Evolutionary conservation across 2,329 filamentous ascomycete species (phyloP), one percentile per base, ranked within the genome.

Genomic region (Phialocephala sp.): DNA sequence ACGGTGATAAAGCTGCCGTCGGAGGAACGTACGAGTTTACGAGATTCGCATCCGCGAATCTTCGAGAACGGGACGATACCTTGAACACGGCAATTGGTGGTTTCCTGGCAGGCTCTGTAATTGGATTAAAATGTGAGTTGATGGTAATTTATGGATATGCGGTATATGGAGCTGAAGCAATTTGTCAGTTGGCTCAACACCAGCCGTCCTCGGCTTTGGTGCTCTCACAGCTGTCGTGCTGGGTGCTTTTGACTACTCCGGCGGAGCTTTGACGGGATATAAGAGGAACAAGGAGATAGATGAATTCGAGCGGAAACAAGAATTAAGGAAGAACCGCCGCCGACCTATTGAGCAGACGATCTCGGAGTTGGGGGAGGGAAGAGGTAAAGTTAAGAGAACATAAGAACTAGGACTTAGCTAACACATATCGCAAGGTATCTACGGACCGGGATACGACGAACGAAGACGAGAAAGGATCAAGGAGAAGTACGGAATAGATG

Each of bases 401-500:
- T 22, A 41, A 2, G 15, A 27, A 6, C 35, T 64, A 15, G 6
- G 32, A 39, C 41, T 59, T 62, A 36, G 32, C 66, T 67, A 69
- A 68, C 55, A n/a, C 56, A 50, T 35, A 32, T 41, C 37, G 27
- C 36, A 70, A 91, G 89, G 89, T 60, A 87, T 92, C 69, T 87
- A 88, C 72, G 87, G 80, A 22, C 86, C 87, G 22, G 89, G 88
- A 35, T 92, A 90, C 72, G 86, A 85, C 62, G 88, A 92, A 80
- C 81, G 90, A 78, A 85, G 90, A 76, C 83, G 83, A 68, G 82
- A 89, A 77, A 82, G 87, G 72, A 83, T 92, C 76, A 87, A 90
- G 81, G 85, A 88, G 76, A 86, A 84, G 72, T 92, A 92, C 74
- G 89, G 89, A 63, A 85, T 91, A 71, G 89, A 91, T 70, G 87